phyloP scores from a whole-genome alignment of 176 grass and related monocot genomes.

The Pontederia paniculata region DNA sequence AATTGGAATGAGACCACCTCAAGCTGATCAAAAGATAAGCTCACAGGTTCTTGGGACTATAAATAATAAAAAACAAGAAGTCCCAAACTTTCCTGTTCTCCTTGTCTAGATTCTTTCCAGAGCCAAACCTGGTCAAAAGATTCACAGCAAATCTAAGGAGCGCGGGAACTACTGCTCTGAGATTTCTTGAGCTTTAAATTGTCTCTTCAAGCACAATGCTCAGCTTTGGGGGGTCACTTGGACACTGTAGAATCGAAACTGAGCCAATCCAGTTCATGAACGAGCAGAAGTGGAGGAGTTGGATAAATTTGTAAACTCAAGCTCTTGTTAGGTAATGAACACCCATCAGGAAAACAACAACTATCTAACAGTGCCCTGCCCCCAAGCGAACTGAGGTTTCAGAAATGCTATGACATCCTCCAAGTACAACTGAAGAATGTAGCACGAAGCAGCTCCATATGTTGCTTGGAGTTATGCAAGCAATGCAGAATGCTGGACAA shows the following conservation, averaged over 20 bases:
- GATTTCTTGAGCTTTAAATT: no score
- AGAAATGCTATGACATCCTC: neutral
- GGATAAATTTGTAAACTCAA: no score
- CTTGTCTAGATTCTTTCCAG: no score
- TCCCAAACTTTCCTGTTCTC: neutral
- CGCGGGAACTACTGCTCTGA: no score
- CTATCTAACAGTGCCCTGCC: neutral
- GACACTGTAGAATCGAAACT: no score
- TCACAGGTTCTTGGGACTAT: neutral
- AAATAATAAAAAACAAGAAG: neutral
- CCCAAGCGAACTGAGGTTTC: neutral
- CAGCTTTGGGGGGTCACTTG: no score
- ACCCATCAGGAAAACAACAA: slow-evolving; percentile 1
- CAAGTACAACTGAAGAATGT: neutral
- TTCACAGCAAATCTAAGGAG: no score
- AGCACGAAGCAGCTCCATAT: neutral
- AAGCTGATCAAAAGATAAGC: neutral
- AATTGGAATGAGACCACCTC: neutral
- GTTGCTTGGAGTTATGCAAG: neutral
- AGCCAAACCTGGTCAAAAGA: no score
- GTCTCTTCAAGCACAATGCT: no score
- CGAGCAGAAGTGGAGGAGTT: no score
- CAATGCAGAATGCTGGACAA: slow-evolving; percentile 1
- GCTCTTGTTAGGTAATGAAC: neutral
- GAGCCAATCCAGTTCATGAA: no score